These are phyloP conservation scores for Juncus inflexus DNA, from an alignment of 176 grass and related monocot genomes.

Conservation along the genomic window DNA sequence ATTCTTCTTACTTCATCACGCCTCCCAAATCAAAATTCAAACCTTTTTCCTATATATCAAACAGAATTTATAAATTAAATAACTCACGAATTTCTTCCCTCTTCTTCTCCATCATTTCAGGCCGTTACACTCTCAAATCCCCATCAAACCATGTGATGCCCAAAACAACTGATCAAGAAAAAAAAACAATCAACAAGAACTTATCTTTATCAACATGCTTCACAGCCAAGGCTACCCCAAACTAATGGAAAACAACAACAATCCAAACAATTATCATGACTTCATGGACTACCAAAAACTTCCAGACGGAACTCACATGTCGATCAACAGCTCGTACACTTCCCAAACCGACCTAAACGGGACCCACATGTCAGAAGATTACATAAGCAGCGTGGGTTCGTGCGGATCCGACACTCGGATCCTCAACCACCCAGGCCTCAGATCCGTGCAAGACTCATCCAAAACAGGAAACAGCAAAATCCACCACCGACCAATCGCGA, in stretches of 20 bases:
- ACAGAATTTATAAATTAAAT: background rate
- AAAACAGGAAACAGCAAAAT: slow-evolving; percentile 44
- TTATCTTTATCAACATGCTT: slow-evolving; percentile 36
- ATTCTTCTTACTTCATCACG: no score
- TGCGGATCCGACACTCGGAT: slow-evolving; percentile 57
- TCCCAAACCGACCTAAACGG: slow-evolving; percentile 33
- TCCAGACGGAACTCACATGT: slow-evolving; percentile 66
- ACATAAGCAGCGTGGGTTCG: slow-evolving; percentile 60
- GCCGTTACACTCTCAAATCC: slow-evolving; percentile 10
- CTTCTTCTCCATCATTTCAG: slow-evolving; percentile 18
- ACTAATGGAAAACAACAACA: slow-evolving; percentile 54
- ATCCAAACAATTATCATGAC: slow-evolving; percentile 51
- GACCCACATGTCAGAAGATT: slow-evolving; percentile 44
- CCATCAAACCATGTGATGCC: slow-evolving; percentile 22
- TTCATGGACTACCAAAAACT: slow-evolving; percentile 49
- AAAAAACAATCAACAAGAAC: background rate
- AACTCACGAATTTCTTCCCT: slow-evolving; percentile 15
- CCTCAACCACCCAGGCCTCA: slow-evolving; percentile 64
- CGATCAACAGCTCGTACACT: slow-evolving; percentile 43
- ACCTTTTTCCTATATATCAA: background rate
- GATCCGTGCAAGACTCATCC: slow-evolving; percentile 19
- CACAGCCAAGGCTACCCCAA: slow-evolving; percentile 47
- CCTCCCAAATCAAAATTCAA: background rate
- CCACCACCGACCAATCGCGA: slow-evolving; percentile 16
- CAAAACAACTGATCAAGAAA: slow-evolving; percentile 1